Conservation (phyloP, 1,284 basidiomycete species). For the Rhizopogon parksii region DNA sequence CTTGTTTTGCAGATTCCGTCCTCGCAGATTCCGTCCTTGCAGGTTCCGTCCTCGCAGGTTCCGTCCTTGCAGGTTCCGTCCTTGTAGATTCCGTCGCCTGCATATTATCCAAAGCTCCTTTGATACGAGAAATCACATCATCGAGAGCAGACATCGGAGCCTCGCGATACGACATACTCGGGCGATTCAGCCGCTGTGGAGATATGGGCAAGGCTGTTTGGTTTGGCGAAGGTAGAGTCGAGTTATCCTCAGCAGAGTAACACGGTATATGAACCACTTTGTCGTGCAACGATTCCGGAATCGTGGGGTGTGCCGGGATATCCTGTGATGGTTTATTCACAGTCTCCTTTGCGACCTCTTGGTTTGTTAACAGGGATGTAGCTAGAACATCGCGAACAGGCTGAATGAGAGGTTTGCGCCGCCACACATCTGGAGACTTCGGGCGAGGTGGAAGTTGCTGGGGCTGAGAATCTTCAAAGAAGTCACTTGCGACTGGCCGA, state of each 20-base stretch:
- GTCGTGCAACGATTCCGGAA: neutral
- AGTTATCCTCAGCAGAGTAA: constrained; percentile 17
- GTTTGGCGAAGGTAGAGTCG: constrained; percentile 5
- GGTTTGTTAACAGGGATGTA: constrained; percentile 15
- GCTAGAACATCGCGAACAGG: neutral
- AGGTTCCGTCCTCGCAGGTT: constrained; percentile 7
- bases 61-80: neutral
- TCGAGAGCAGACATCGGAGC: constrained; percentile 72
- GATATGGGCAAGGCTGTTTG: constrained; percentile 10
- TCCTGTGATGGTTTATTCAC: neutral
- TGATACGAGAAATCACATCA: constrained; percentile 83
- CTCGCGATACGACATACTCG: constrained; percentile 43
- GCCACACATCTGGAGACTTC: constrained; percentile 38
- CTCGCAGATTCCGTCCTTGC: constrained; percentile 15
- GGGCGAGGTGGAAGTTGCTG: constrained; percentile 19
- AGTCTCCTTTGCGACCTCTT: constrained; percentile 9
- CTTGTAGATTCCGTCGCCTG: constrained; percentile 34
- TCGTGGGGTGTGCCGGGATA: neutral
- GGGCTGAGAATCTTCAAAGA: constrained; percentile 44
- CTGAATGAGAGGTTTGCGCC: constrained; percentile 31
- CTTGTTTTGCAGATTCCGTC: constrained; percentile 8
- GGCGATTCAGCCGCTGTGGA: constrained; percentile 4
- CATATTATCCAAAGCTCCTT: constrained; percentile 74
- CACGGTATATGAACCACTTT: neutral
- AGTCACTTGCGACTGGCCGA: constrained; percentile 59